Evolutionary conservation across 129 eudicot genomes (phyloP), one percentile per base, ranked within the genome.

Genomic region (Sambucus nigra): DNA sequence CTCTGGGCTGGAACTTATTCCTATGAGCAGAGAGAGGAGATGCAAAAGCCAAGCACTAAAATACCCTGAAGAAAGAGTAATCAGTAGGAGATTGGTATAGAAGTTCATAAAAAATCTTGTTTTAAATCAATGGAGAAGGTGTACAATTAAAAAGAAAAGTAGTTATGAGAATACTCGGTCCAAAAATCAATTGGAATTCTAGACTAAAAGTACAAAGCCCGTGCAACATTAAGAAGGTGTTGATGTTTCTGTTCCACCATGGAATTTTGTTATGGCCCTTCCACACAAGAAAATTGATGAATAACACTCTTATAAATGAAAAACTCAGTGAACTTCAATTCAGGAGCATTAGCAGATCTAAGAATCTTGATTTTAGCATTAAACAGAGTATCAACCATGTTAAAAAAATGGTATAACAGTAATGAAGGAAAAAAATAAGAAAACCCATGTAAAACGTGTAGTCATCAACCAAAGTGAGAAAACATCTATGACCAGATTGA

Each of bases 221-320:
- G 29, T 7, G 47, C 16, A 2, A 31, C 26, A 10, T 61, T 47
- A 10, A 61, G 11, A 12, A 61, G 31, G 27, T 61, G 55, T 10
- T 32, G 38, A 32, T 61, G 29, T 45, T 47, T 61, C 14, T 32
- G 19, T 22, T 61, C 67, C 0, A 11, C 47, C 28, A 29, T 22
- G 9, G 53, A 53, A 45, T 59, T 59, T 24, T 59, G 65, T 44
- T 59, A 40, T 3, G 65, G 41, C 1, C 31, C 45, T 26, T 25
- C 39, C 2, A 42, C n/a, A n/a, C n/a, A n/a, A n/a, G n/a, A n/a
- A n/a, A n/a, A n/a, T n/a, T n/a, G n/a, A n/a, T n/a, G n/a, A 24
- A 45, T 42, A 59, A 23, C n/a, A n/a, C n/a, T n/a, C n/a, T n/a
- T n/a, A n/a, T n/a, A n/a, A n/a, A n/a, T n/a, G 21, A 12, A 15